Conservation (phyloP, 1,284 basidiomycete species). For the Erythrobasidium hasegawianum region DNA sequence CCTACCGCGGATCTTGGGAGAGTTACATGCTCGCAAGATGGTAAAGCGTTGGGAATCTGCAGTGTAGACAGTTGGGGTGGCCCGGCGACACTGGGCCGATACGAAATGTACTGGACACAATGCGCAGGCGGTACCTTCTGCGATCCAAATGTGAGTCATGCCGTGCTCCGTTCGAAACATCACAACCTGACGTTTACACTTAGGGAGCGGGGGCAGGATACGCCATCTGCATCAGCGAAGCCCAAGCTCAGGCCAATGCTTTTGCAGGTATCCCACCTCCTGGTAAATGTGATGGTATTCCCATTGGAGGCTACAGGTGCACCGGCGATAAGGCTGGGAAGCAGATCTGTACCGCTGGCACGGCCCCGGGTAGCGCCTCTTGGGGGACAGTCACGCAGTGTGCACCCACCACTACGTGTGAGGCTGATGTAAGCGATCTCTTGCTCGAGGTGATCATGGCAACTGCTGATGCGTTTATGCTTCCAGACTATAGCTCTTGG, state of each 20-base stretch:
- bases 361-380: background rate
- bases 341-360: background rate
- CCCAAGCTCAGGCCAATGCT: background rate
- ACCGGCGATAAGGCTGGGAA: background rate
- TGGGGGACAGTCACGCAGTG: background rate
- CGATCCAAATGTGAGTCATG: slow-evolving; percentile 1
- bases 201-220: background rate
- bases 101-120: slow-evolving; percentile 3
- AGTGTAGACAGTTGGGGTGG: background rate
- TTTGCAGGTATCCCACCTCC: background rate
- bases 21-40: background rate
- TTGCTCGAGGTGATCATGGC: too few relatives aligned
- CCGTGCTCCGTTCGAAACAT: too few relatives aligned
- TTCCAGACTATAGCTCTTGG: background rate
- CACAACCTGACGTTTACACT: too few relatives aligned
- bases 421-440: background rate
- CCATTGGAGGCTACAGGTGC: background rate
- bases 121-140: background rate
- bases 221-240: background rate
- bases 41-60: background rate
- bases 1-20: background rate
- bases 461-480: too few relatives aligned
- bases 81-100: background rate
- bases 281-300: background rate
- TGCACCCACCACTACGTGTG: background rate